A percentile compares a stretch with the other conserved stretches of the same genome.
phyloP scores from a whole-genome alignment of 2,329 filamentous ascomycete genomes.

The Pleurostoma richardsiae region DNA sequence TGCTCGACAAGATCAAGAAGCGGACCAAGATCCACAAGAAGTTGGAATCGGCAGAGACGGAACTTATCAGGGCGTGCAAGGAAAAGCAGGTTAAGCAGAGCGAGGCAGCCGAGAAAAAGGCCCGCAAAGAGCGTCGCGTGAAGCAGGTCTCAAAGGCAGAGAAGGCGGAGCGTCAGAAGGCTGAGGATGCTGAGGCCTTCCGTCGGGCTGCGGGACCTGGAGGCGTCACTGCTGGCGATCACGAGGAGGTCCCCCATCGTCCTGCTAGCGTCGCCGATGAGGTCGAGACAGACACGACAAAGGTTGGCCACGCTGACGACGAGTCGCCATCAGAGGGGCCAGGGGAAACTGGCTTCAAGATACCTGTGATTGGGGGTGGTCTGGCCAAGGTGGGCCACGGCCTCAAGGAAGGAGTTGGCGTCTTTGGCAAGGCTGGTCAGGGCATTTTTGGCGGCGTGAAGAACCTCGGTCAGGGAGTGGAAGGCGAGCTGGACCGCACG shows the following conservation, averaged over 20 bases:
- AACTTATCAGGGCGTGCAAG: constrained; percentile 74
- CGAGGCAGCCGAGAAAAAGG: constrained; percentile 59
- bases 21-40: constrained; percentile 65
- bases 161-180: constrained; percentile 37
- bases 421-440: constrained; percentile 35
- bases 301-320: background rate
- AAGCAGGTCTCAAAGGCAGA: constrained; percentile 48
- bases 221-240: constrained; percentile 47
- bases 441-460: constrained; percentile 40
- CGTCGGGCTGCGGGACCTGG: constrained; percentile 41
- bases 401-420: constrained; percentile 37
- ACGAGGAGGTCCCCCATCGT: constrained; percentile 48
- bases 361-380: constrained; percentile 26
- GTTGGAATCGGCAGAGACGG: constrained; percentile 79
- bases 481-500: constrained; percentile 46
- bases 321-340: constrained; percentile 11
- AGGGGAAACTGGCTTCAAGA: constrained; percentile 14
- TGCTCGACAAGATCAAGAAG: constrained; percentile 77
- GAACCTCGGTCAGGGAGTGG: constrained; percentile 42
- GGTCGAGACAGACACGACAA: background rate
- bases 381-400: constrained; percentile 44
- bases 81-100: constrained; percentile 69
- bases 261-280: constrained; percentile 38
- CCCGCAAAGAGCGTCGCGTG: constrained; percentile 45
- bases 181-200: constrained; percentile 44